Evolutionary conservation across 179 eudicot genomes (phyloP).

Genomic region (Monotropa hypopitys): DNA sequence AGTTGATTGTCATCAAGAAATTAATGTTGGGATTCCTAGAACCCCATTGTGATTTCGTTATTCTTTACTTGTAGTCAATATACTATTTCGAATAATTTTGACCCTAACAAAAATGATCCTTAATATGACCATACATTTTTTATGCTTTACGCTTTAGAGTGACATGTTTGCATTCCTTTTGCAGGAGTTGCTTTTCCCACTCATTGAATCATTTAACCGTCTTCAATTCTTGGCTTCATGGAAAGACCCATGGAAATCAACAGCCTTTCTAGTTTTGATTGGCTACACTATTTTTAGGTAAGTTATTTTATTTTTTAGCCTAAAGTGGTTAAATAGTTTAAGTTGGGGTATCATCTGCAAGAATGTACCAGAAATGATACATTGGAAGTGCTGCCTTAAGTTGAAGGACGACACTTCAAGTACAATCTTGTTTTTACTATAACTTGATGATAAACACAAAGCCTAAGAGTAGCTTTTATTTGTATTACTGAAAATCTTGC

Average conservation of each 20-base stretch:
- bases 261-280: slow-evolving; percentile 38
- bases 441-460: neutral
- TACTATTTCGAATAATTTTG: too few relatives aligned
- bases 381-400: neutral
- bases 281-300: slow-evolving; percentile 55
- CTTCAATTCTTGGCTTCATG: slow-evolving; percentile 55
- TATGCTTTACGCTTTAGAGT: neutral
- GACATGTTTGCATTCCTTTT: slow-evolving; percentile 1
- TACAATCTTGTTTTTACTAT: neutral
- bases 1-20: neutral
- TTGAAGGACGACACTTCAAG: neutral
- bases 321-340: neutral
- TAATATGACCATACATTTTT: neutral
- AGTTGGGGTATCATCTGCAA: neutral
- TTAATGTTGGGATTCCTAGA: neutral
- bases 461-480: too few relatives aligned
- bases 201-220: slow-evolving; percentile 24
- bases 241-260: slow-evolving; percentile 63
- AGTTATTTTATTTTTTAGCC: neutral
- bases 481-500: too few relatives aligned
- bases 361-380: neutral
- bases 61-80: neutral
- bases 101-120: neutral
- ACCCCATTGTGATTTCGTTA: neutral
- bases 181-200: slow-evolving; percentile 71